Evolutionary conservation across 2,329 filamentous ascomycete species (phyloP), one percentile per base, ranked within the genome.

Genomic region (Botrytis sinoallii): DNA sequence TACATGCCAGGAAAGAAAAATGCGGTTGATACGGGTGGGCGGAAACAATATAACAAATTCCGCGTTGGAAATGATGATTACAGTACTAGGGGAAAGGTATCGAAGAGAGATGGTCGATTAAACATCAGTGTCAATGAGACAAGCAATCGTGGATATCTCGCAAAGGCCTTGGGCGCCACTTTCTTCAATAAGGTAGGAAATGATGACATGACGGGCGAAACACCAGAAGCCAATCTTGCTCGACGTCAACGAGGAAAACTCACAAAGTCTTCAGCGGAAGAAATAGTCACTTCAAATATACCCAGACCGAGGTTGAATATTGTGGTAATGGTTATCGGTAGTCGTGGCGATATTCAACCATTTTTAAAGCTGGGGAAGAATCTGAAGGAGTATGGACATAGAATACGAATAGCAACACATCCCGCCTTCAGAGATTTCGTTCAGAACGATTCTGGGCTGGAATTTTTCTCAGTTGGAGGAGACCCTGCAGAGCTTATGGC

Each of bases 301-400:
- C 63, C 71, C 44, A 67, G 52, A 25, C 79, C 79, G 38, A 76
- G 61, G 55, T 48, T 96, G 65, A 95, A 94, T 80, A 92, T 96
- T 71, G 92, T 94, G 42, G 91, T 95, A 78, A 94, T 94, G 88
- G 91, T 95, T 10, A 94, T 95, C 77, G 93, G 93, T 4, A 93
- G 90, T 4, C 86, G 93, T 67, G 93, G 93, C 52, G 93, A 96
- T 79, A 91, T 92, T 3, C 93, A 96, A 79, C 93, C 93, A 0
- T 96, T 96, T 75, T 82, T 96, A 32, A 90, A 90, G 77, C 87
- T 96, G 67, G 92, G 91, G 32, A 91, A 92, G 81, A 87, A 92
- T 1, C 83, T 96, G 61, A 90, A 91, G 79, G 87, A 93, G 71
- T 90, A 92, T 76, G 91, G 91, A 1, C 93, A 95, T 80, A 87